phyloP scores from a whole-genome alignment of 2,329 filamentous ascomycete genomes.

The Alternaria alternata region DNA sequence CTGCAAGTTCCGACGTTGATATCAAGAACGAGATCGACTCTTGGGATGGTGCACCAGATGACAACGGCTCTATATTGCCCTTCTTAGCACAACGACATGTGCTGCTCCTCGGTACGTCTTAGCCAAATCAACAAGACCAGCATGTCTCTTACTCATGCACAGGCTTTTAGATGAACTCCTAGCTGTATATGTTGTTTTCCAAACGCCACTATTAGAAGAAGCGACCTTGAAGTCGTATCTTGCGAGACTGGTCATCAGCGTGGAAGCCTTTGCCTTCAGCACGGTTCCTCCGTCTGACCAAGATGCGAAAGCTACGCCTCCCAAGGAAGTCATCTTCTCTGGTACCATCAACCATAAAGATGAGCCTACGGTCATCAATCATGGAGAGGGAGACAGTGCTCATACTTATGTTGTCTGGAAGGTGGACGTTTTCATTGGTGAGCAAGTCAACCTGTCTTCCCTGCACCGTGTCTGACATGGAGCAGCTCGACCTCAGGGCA shows the following conservation, averaged over 20 bases:
- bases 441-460: not conserved
- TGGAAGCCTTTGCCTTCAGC: conserved; percentile 70
- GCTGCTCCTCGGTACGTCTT: conserved; percentile 74
- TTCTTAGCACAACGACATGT: conserved; percentile 69
- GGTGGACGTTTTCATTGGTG: conserved; percentile 48
- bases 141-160: conserved; percentile 60
- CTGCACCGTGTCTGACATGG: conserved; percentile 13
- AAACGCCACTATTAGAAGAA: conserved; percentile 68
- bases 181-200: conserved; percentile 72
- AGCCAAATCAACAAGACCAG: conserved; percentile 47
- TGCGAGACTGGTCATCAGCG: conserved; percentile 67
- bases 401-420: conserved; percentile 52
- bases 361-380: conserved; percentile 42
- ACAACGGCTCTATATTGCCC: conserved; percentile 60
- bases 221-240: conserved; percentile 66
- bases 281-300: conserved; percentile 55
- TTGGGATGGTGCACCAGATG: conserved; percentile 55
- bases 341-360: conserved; percentile 44
- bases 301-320: conserved; percentile 46
- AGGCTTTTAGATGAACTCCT: conserved; percentile 74
- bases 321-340: conserved; percentile 68
- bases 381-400: conserved; percentile 33
- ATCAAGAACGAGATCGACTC: conserved; percentile 52
- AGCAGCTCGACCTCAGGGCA: conserved; percentile 60
- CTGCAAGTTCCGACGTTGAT: conserved; percentile 46